Evolutionary conservation across 306 rosid species (phyloP).

Genomic region (Pyrus pyrifolia): DNA sequence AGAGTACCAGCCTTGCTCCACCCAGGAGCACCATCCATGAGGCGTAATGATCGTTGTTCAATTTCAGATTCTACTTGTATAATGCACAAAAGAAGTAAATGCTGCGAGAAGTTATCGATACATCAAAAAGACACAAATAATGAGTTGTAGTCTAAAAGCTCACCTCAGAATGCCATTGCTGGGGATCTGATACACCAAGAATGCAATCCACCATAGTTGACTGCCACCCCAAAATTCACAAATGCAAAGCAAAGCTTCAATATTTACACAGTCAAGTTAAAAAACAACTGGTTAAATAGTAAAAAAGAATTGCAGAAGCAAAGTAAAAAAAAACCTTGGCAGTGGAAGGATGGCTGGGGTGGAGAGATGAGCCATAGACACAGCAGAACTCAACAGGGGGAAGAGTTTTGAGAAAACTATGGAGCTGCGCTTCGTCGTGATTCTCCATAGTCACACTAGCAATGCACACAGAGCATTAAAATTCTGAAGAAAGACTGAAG

Average conservation of each 20-base stretch:
- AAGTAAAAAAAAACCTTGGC: slow-evolving; percentile 1
- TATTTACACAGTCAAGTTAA: neutral
- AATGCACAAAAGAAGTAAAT: neutral
- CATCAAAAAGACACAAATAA: neutral
- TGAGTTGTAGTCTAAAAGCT: slow-evolving; percentile 6
- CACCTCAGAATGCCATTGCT: slow-evolving; percentile 80
- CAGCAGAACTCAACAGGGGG: slow-evolving; percentile 55
- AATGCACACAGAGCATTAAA: neutral
- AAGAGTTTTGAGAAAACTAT: slow-evolving; percentile 27
- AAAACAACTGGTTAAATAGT: too few species aligned
- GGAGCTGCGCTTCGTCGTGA: slow-evolving; percentile 20
- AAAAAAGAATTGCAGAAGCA: neutral
- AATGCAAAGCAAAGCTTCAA: neutral
- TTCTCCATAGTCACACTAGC: slow-evolving; percentile 15
- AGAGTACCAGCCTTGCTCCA: slow-evolving; percentile 70
- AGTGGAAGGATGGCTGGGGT: slow-evolving; percentile 37
- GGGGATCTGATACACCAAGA: slow-evolving; percentile 59
- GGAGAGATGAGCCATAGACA: slow-evolving; percentile 48
- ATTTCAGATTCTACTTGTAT: slow-evolving; percentile 56
- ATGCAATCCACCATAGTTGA: slow-evolving; percentile 40
- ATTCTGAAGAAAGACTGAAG: neutral
- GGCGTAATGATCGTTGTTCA: slow-evolving; percentile 83
- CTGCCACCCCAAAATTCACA: slow-evolving; percentile 15
- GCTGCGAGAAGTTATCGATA: neutral
- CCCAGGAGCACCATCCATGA: slow-evolving; percentile 77